These are phyloP conservation scores for Daldinia vernicosa DNA, from an alignment of 495 filamentous ascomycete genomes.

Conservation along the genomic window DNA sequence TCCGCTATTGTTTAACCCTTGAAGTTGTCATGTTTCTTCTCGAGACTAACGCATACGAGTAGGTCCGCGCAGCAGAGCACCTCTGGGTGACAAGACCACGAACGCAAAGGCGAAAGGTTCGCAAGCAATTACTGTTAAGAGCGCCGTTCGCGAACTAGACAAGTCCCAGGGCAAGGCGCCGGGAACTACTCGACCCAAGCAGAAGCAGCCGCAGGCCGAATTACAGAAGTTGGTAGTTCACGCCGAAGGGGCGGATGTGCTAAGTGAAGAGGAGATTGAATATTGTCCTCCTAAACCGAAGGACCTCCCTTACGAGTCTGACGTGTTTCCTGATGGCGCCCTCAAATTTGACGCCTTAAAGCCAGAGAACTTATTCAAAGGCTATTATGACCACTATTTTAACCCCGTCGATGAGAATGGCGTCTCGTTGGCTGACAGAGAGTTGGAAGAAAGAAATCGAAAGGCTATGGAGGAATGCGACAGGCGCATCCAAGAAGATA, in stretches of 20 bases:
- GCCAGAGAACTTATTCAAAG: conserved; percentile 72
- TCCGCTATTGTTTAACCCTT: neutral
- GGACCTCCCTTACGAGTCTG: conserved; percentile 78
- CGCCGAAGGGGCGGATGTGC: conserved; percentile 46
- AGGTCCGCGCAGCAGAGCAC: conserved; percentile 79
- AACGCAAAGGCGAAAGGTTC: conserved; percentile 85
- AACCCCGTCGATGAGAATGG: conserved; percentile 74
- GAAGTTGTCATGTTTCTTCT: neutral
- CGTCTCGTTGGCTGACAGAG: conserved; percentile 67
- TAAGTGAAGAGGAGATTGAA: conserved; percentile 68
- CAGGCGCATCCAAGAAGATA: conserved; percentile 65
- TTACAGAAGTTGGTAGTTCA: conserved; percentile 58
- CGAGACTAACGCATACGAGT: conserved; percentile 42
- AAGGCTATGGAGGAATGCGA: conserved; percentile 65
- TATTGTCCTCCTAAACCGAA: conserved; percentile 55
- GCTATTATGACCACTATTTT: conserved; percentile 70
- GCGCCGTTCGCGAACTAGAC: conserved; percentile 52
- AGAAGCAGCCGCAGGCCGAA: conserved; percentile 52
- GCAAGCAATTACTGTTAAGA: conserved; percentile 58
- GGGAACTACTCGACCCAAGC: conserved; percentile 50
- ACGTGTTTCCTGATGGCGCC: conserved; percentile 71
- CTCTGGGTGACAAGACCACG: conserved; percentile 91
- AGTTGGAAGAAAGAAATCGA: conserved; percentile 65
- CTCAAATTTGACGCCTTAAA: conserved; percentile 59
- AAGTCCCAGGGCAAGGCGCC: conserved; percentile 53